Base-by-base conservation (phyloP, 192 early-diverging fungal genomes). In the Coemansia sp. region DNA sequence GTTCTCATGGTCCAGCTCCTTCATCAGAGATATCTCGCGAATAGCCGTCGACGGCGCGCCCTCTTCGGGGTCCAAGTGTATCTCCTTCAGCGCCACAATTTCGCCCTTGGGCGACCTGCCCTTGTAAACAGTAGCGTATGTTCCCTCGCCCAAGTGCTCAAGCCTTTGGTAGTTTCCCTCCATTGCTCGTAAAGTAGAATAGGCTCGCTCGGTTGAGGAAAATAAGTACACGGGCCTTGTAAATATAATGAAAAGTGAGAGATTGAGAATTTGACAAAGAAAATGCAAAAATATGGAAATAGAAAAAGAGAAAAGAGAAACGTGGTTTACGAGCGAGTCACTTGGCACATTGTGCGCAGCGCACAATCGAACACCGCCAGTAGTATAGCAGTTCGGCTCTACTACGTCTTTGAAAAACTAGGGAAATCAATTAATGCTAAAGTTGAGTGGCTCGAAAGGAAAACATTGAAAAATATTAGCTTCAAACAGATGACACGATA, bases 81-180 rank as follows among this genome's bases (percentile, higher is more conserved):
- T 98, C 79, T 98, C 95, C 78, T 99, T 99, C 37, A 99, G 81
- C 10, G 97, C 97, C 33, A 99, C 97, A 46, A 95, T 91, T 61
- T 91, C 88, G 62, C 92, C 92, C 44, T 82, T 93, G 16, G 85
- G 74, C 70, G 87, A 89, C 73, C 89, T 75, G 59, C 93, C 97
- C 85, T 97, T 95, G 83, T 85, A 93, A 31, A 93, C 91, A 9
- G 87, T 92, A 39, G 94, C 97, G 64, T 99, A 99, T 11, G 97
- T 99, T 60, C 97, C 97, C 78, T 99, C 97, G 27, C 97, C 97
- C 68, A 99, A 88, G 74, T 97, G 95, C 80, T 98, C 95, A 42
- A 93, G 85, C 75, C 92, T 81, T 66, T 89, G 82, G 82, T 93
- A 93, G 48, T 70, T 77, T 10, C 75, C 72, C 39, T 84, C 77